A percentile compares a stretch with the other conserved stretches of the same genome.
phyloP scores from a whole-genome alignment of 441 rosid genomes.

The Capsella rubella region DNA sequence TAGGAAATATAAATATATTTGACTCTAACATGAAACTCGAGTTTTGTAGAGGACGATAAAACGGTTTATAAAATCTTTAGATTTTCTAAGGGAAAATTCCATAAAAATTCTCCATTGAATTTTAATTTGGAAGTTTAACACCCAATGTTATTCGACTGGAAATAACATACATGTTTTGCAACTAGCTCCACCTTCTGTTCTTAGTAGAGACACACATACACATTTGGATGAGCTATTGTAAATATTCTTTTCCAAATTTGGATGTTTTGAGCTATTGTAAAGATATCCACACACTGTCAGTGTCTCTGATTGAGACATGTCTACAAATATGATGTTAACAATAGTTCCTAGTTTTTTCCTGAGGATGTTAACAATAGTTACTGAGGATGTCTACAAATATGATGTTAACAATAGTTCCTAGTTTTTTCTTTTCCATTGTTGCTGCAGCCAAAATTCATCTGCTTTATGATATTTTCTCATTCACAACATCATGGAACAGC shows the following conservation, averaged over 20 bases:
- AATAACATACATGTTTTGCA: slow-evolving; percentile 51
- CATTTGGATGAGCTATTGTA: not conserved
- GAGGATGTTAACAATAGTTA: too few species aligned
- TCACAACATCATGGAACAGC: slow-evolving; percentile 5
- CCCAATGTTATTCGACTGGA: too few species aligned
- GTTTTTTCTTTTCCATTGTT: too few species aligned
- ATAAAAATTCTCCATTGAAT: too few species aligned
- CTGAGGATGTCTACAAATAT: not conserved
- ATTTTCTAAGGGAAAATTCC: too few species aligned
- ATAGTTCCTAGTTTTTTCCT: not conserved
- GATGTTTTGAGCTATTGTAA: not conserved
- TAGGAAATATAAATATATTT: too few species aligned
- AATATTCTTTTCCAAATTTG: not conserved
- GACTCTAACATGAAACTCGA: too few species aligned
- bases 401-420: slow-evolving; percentile 17
- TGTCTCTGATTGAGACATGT: too few species aligned
- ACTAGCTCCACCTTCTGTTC: slow-evolving; percentile 39
- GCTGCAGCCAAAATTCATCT: not conserved
- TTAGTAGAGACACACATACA: too few species aligned
- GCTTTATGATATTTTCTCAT: not conserved
- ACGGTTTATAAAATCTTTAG: too few species aligned
- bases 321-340: slow-evolving; percentile 19
- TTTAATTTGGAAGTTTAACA: too few species aligned
- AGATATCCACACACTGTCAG: not conserved
- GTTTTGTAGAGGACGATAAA: too few species aligned